Base-by-base conservation (phyloP, 768 basidiomycete species). In the Gloeopeniophorella convolvens region DNA sequence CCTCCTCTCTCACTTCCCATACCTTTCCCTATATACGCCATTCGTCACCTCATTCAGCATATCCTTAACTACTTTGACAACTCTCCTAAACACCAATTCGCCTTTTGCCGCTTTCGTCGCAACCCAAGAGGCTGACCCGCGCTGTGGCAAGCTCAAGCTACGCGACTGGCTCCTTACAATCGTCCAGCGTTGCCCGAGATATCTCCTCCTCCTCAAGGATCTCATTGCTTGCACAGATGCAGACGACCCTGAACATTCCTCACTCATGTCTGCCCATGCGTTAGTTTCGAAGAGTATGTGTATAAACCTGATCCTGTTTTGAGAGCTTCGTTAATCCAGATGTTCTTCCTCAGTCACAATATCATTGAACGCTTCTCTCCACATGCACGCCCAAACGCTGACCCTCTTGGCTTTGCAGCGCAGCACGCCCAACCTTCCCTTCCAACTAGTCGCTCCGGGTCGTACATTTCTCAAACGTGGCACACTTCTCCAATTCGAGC, bases 101-200 rank as follows among this genome's bases (percentile, higher is more conserved):
- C 59, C 70, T 0, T 91, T 92, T 61, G 73, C 83, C 0, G 50
- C 69, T 1, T 91, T 89, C 64, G 63, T 93, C 16, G 66, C 71
- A 5, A 67, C 66, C 16, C 83, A 82, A 59, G 89, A 93, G 62
- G 69, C 73, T 4, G 79, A 90, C 55, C 78, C 80, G 1, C 70
- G 73, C 8, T 90, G 88, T 60, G 80, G 80, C 30, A 84, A 78
- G 62, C 74, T 94, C 42, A 83, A 82, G 59, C 70, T 94, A 26
- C 74, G 83, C 7, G 88, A 91, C 61, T 94, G 90, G 82, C 75
- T 94, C 9, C 72, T 94, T 46, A 88, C 87, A 2, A 81, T 90
- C 41, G 84, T 94, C 6, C 90, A 94, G 65, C 77, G 90, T 48
- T 91, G 89, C 64, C 91, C 91, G 4, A 76, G 91, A 48, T 93